A percentile compares a stretch with the other conserved stretches of the same genome.
These are phyloP conservation scores for Nepenthes alata DNA, from an alignment of 179 eudicot species.

Conservation along the genomic window DNA sequence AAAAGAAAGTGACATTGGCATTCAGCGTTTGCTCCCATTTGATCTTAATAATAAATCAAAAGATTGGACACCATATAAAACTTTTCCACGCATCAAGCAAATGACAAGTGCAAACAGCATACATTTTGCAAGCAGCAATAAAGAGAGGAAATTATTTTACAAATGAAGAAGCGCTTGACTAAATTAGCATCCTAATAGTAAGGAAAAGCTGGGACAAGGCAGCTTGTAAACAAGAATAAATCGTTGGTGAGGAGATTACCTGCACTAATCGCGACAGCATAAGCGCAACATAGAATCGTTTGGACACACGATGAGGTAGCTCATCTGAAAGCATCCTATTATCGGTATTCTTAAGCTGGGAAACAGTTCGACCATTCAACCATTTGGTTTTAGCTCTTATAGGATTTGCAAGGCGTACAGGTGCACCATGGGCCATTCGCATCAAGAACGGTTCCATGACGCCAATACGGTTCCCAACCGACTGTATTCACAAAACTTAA, in stretches of 20 bases:
- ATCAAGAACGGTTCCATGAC: constrained; percentile 86
- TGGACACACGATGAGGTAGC: constrained; percentile 76
- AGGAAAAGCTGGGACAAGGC: neutral
- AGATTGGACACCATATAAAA: neutral
- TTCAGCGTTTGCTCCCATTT: too few species aligned
- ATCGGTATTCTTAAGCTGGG: constrained; percentile 31
- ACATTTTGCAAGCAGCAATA: neutral
- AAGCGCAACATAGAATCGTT: constrained; percentile 88
- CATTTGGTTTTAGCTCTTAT: constrained; percentile 41
- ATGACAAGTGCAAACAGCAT: neutral
- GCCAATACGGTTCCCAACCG: constrained; percentile 98
- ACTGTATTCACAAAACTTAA: constrained; percentile 30
- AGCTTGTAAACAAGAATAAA: constrained; percentile 2
- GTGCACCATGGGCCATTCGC: constrained; percentile 98
- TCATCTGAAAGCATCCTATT: constrained; percentile 57
- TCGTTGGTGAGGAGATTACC: constrained; percentile 25
- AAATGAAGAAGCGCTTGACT: neutral
- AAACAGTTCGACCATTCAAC: constrained; percentile 30
- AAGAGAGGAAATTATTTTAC: neutral
- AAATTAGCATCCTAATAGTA: neutral
- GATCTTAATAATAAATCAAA: neutral
- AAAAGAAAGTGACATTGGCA: too few species aligned
- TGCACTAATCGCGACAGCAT: constrained; percentile 88
- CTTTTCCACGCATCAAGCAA: constrained; percentile 4
- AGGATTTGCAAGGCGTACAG: constrained; percentile 41